A percentile compares a stretch with the other conserved stretches of the same genome.
phyloP scores from a whole-genome alignment of 305 asterid genomes.

The Caryopteris hybrid region DNA sequence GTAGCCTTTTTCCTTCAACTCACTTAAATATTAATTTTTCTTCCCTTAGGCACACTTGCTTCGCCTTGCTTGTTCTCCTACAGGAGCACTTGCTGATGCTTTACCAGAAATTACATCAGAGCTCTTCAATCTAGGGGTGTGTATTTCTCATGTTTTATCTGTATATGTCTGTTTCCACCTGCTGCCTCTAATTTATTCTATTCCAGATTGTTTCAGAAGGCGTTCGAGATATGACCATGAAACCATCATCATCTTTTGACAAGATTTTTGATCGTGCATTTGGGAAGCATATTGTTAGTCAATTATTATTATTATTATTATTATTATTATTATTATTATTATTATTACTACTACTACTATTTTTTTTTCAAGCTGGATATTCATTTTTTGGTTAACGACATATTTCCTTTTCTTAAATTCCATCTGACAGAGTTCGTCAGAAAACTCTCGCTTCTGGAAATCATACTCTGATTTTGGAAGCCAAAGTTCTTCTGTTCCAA shows the following conservation, averaged over 20 bases:
- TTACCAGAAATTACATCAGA: conserved; percentile 83
- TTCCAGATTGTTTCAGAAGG: conserved; percentile 74
- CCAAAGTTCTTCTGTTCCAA: conserved; percentile 54
- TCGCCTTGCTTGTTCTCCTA: conserved; percentile 81
- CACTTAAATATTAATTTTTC: conserved; percentile 19
- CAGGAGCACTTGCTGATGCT: conserved; percentile 76
- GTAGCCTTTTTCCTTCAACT: background rate
- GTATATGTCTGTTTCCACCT: conserved; percentile 6
- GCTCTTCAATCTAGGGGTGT: conserved; percentile 77
- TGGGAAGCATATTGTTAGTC: conserved; percentile 68
- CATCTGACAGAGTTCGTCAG: conserved; percentile 57
- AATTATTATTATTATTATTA: too few species aligned
- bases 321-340: too few species aligned
- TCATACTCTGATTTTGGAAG: conserved; percentile 54
- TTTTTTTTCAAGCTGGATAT: conserved; percentile 15
- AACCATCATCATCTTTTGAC: conserved; percentile 74
- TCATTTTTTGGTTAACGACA: conserved; percentile 21
- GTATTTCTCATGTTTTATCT: conserved; percentile 23
- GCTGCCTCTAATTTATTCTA: conserved; percentile 22
- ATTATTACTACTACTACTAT: background rate
- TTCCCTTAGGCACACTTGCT: conserved; percentile 80
- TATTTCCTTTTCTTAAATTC: conserved; percentile 17
- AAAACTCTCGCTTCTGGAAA: conserved; percentile 72
- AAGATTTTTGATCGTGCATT: conserved; percentile 62
- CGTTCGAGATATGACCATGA: conserved; percentile 62